A percentile compares a stretch with the other conserved stretches of the same genome.
phyloP scores from a whole-genome alignment of 2,329 filamentous ascomycete species.

The Ophiocordyceps sinensis region DNA sequence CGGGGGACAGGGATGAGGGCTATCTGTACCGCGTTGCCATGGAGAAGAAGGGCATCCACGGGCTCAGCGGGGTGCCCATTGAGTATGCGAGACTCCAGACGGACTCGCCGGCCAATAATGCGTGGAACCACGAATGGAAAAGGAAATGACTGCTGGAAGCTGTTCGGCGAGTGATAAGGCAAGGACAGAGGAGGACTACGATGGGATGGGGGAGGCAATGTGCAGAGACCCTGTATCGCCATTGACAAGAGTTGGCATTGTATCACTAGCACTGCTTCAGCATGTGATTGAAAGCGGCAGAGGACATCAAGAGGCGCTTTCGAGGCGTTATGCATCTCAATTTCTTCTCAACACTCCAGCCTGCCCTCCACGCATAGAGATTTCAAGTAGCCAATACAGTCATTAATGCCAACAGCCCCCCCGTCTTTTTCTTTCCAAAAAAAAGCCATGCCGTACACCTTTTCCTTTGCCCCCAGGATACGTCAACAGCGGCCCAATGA shows the following conservation, averaged over 20 bases:
- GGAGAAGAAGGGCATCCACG: slow-evolving; percentile 78
- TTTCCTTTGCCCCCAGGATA: no score
- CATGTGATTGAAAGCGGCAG: no score
- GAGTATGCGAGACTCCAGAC: slow-evolving; percentile 82
- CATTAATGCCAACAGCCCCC: not conserved
- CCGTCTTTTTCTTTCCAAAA: not conserved
- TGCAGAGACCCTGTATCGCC: no score
- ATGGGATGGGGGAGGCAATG: no score
- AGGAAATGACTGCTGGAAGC: slow-evolving; percentile 17
- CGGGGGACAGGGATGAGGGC: slow-evolving; percentile 44
- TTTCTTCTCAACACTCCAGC: not conserved
- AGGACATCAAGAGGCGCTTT: no score
- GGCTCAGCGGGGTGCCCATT: slow-evolving; percentile 61
- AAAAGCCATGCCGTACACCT: not conserved
- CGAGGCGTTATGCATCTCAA: no score
- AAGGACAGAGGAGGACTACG: not conserved
- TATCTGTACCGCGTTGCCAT: slow-evolving; percentile 77
- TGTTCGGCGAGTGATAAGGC: not conserved
- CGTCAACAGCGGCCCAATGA: no score
- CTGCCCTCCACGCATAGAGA: not conserved
- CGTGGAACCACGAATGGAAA: slow-evolving; percentile 95
- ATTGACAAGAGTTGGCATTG: no score
- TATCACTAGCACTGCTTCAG: no score
- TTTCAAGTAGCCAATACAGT: not conserved
- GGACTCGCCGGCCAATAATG: slow-evolving; percentile 60